A percentile compares a stretch with the other conserved stretches of the same genome.
phyloP scores from a whole-genome alignment of 208 protist genomes.

The Trypanosoma congolense region DNA sequence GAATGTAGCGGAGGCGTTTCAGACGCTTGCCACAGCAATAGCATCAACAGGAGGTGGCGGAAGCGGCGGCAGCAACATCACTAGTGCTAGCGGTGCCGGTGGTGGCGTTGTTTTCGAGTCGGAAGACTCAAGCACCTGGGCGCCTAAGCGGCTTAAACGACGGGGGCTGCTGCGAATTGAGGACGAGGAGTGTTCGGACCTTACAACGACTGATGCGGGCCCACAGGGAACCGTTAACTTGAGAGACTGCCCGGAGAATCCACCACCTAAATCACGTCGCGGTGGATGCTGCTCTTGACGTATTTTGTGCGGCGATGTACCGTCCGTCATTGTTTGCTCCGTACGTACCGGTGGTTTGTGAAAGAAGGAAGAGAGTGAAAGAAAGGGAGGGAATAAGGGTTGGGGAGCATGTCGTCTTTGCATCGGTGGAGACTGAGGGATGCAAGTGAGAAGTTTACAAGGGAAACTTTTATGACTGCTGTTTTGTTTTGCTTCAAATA shows the following conservation, averaged over 20 bases:
- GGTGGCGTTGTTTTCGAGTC: not conserved
- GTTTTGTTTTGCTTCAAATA: no score
- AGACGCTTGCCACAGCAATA: conserved; percentile 49
- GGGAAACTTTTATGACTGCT: no score
- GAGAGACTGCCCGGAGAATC: not conserved
- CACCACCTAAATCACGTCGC: not conserved
- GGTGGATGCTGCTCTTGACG: conserved; percentile 21
- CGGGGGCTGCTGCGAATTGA: conserved; percentile 37
- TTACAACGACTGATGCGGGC: not conserved
- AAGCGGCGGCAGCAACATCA: conserved; percentile 1
- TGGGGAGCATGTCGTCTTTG: no score
- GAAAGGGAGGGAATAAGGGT: no score
- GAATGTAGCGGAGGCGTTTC: conserved; percentile 65
- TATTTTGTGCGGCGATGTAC: not conserved
- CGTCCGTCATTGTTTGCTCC: no score
- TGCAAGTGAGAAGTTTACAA: no score
- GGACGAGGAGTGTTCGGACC: conserved; percentile 1
- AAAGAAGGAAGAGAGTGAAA: no score
- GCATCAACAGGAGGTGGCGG: conserved; percentile 1
- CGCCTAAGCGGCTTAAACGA: conserved; percentile 20
- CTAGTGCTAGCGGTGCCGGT: conserved; percentile 4
- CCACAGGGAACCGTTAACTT: not conserved
- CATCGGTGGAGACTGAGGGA: no score
- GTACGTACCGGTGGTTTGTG: no score
- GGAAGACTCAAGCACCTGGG: not conserved